Base-by-base conservation (phyloP, 495 filamentous ascomycete species). In the Entonaema liquescens region DNA sequence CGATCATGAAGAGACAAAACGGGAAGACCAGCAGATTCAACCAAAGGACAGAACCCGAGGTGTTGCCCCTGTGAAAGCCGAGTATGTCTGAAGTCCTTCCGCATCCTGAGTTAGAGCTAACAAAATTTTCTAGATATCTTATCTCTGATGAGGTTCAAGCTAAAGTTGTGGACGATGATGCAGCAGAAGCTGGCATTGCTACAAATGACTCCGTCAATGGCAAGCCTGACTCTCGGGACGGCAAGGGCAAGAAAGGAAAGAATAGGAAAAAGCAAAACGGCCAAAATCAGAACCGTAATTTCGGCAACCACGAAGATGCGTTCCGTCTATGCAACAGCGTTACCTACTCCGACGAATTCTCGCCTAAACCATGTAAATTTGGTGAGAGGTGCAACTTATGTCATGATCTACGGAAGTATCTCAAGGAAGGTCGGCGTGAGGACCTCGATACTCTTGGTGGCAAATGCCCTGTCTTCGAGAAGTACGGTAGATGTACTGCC, bases 281-380 rank as follows among this genome's bases (percentile, higher is more conserved):
- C 28, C 95, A 98, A 77, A 98, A 99, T 75, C 94, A 88, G 67
- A 88, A 86, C 68, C 88, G 95, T 57, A 87, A 86, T n/a, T 99
- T 97, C 75, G 95, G 94, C 47, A 87, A 78, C 44, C 94, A 92
- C 17, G 85, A 87, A 47, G 95, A 99, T 78, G 87, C 85, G 11
- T 83, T 95, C 33, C 88, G 87, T 40, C 85, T 99, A 3, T 99
- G 95, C 80, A 86, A 87, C 55, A 92, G 86, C 36, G 82, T 91
- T 62, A 85, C 84, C 7, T 86, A 83, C 69, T 83, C 77, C 28
- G 83, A 89, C 23, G 93, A 98, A 76, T 95, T 94, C 74, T 92
- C 89, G 2, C 93, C 91, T 7, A 81, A 84, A 59, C 40, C 76
- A 36, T 98, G 96, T 76, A 84, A 80, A 47, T 95, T 89, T 76